A percentile compares a stretch with the other conserved stretches of the same genome.
Conservation (phyloP, 805 yeast species). For the Tetrapisispora nanseiensis region DNA sequence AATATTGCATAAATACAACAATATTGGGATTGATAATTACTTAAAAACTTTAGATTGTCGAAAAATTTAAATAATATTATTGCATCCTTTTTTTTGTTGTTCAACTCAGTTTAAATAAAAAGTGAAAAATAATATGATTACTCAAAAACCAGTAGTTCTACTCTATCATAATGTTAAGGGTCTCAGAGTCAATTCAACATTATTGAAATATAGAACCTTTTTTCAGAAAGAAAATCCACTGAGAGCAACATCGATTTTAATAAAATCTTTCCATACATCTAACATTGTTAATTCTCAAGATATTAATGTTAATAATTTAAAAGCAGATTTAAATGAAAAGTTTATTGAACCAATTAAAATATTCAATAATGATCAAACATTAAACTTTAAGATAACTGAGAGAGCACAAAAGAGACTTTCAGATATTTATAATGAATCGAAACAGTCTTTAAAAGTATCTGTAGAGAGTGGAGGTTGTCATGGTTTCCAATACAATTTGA, state of each 20-base stretch:
- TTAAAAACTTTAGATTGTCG: no score
- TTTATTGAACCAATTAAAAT: constrained; percentile 16
- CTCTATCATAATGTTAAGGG: no score
- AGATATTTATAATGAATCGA: constrained; percentile 17
- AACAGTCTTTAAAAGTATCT: constrained; percentile 48
- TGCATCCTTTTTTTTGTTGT: no score
- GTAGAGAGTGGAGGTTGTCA: constrained; percentile 98
- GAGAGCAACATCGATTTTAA: not conserved
- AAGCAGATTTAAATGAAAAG: constrained; percentile 2
- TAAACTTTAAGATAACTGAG: constrained; percentile 18
- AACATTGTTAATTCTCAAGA: not conserved
- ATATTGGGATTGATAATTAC: no score
- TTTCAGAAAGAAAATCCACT: no score
- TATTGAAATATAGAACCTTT: no score
- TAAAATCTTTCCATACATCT: not conserved
- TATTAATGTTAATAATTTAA: not conserved
- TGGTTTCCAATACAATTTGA: constrained; percentile 84
- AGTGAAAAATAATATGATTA: no score
- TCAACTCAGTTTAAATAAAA: no score
- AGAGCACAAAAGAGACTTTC: constrained; percentile 23
- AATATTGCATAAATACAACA: no score
- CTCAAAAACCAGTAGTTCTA: no score
- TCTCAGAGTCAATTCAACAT: no score
- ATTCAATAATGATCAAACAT: constrained; percentile 14
- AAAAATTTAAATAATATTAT: no score